These are phyloP conservation scores for Cyphellophora europaea DNA, from an alignment of 2,329 filamentous ascomycete species.

Conservation along the genomic window DNA sequence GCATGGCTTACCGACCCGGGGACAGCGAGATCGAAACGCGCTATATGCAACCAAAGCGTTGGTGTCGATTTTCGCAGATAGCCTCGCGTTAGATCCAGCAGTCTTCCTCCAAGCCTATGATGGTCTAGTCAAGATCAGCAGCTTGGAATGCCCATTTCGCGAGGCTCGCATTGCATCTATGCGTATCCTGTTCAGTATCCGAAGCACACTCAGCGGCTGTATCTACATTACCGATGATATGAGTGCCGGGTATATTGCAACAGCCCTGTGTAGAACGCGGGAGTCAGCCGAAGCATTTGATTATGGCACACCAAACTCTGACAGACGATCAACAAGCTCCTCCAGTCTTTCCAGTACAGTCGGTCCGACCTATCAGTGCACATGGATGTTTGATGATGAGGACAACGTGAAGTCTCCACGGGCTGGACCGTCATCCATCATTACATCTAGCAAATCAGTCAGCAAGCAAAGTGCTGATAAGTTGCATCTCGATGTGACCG, in stretches of 20 bases:
- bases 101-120: constrained; percentile 8
- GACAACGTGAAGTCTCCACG: constrained; percentile 9
- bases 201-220: constrained; percentile 70
- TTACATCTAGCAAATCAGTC: constrained; percentile 11
- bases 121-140: constrained; percentile 9
- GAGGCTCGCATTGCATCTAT: constrained; percentile 66
- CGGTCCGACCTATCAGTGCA: background rate
- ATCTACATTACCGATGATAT: constrained; percentile 62
- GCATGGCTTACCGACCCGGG: background rate
- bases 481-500: constrained; percentile 46
- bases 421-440: constrained; percentile 4
- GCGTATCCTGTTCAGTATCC: constrained; percentile 70
- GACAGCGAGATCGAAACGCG: constrained; percentile 3
- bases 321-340: background rate
- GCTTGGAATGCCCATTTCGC: constrained; percentile 40
- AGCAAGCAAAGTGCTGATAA: constrained; percentile 10
- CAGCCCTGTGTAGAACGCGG: constrained; percentile 57
- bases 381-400: constrained; percentile 48
- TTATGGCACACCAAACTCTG: constrained; percentile 2
- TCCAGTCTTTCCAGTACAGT: background rate
- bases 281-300: constrained; percentile 35
- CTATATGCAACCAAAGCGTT: constrained; percentile 10
- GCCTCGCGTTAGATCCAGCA: constrained; percentile 7
- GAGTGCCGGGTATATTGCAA: constrained; percentile 65
- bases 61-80: constrained; percentile 11